Base-by-base conservation (phyloP, 805 yeast genomes). In the Wickerhamomyces bovis region DNA sequence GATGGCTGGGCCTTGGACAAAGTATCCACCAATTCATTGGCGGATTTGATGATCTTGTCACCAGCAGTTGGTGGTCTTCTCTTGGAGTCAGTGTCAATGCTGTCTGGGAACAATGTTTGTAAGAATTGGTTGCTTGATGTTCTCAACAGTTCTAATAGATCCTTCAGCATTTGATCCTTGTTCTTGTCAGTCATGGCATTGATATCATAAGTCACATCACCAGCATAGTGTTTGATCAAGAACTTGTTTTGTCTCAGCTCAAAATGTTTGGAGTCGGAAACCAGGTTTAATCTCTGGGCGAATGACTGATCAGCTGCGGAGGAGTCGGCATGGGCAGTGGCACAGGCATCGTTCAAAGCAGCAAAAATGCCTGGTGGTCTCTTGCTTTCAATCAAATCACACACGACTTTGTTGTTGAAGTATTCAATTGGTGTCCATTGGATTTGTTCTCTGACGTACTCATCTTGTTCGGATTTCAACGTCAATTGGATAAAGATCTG, bases 321-420 rank as follows among this genome's bases (percentile, higher is more conserved):
- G 1, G 97, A 85, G 62, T 94, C 98, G 4, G 99, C 99, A 64
- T 94, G 99, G 0, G 99, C 99, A 23, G 98, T 94, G 33, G 97
- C 97, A 60, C 89, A 84, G 1, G 98, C 92, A 71, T 94, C 99
- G 67, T 92, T 94, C 68, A 94, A 76, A 3, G 96, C 96, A 3
- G 98, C 95, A 71, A 94, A 90, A 39, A 94, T 76, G 49, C 99
- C 99, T 1, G 97, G 97, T 1, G 99, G 98, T 61, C 97, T 80
- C 50, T 80, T 80, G 25, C 88, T 85, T 68, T 94, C 99, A 61
- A 94, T 94, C 62, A 94, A 75, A 58, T 94, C 99, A 71, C 98
- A 94, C 26, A 94, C 99, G 55, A 94, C 84, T 68, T 92, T 83
- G 69, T 94, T 94, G 68, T 94, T 94, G 72, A 94, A 94, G 67